phyloP scores from a whole-genome alignment of 441 rosid genomes.

The Pelargonium myrrhifolium region DNA sequence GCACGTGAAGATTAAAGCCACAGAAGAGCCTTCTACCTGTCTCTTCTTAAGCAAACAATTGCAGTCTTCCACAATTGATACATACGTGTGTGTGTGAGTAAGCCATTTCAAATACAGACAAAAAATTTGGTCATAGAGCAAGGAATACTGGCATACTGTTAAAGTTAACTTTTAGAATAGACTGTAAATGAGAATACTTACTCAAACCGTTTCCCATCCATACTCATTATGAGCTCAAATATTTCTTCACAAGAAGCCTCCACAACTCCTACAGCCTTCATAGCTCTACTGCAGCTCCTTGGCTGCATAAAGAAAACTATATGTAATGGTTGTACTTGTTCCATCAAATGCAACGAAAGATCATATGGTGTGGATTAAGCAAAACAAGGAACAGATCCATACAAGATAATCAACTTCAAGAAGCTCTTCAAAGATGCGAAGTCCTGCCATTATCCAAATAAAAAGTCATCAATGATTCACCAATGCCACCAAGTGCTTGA shows the following conservation, averaged over 20 bases:
- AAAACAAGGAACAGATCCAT: constrained; percentile 27
- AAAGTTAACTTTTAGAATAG: not conserved
- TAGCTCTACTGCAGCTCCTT: constrained; percentile 99
- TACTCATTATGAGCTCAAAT: constrained; percentile 97
- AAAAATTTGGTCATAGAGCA: no score
- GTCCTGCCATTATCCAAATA: constrained; percentile 51
- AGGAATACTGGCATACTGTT: not conserved
- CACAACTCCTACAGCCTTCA: constrained; percentile 99
- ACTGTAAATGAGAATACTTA: constrained; percentile 43
- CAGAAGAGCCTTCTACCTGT: not conserved
- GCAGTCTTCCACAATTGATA: not conserved
- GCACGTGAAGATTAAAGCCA: constrained; percentile 16
- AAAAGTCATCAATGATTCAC: constrained; percentile 9
- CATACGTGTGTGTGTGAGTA: not conserved
- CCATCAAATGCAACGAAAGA: constrained; percentile 17
- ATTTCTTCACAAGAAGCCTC: constrained; percentile 97
- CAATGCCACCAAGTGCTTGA: constrained; percentile 10
- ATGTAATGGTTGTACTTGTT: constrained; percentile 18
- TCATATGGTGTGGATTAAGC: constrained; percentile 12
- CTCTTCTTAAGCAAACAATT: not conserved
- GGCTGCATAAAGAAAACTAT: constrained; percentile 55
- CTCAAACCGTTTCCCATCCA: constrained; percentile 99
- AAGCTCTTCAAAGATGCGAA: constrained; percentile 98
- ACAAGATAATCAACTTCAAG: constrained; percentile 99
- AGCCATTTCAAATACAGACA: no score